Evolutionary conservation across 805 yeast species (phyloP), one percentile per base, ranked within the genome.

Genomic region (Wickerhamomyces bovis): DNA sequence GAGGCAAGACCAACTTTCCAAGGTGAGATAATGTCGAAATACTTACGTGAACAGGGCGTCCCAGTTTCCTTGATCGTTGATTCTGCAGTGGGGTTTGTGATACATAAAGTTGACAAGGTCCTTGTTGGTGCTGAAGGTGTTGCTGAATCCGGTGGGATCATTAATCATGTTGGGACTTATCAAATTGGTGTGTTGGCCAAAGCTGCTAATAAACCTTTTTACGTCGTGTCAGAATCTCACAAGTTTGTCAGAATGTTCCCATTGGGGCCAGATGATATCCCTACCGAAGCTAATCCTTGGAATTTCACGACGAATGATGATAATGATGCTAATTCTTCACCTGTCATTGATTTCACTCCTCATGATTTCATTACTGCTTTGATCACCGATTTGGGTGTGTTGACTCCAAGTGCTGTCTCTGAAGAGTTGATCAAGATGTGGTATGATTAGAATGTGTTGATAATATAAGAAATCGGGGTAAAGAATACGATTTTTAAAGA

Each of bases 91-190:
- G 98, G 98, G 0, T 89, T 82, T 55, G 88, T 89, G 35, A 82
- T 94, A 49, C 90, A 89, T 64, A 85, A 86, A 64, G 89, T 90
- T 13, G 95, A 92, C 68, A 92, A 94, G 66, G 86, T 94, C 5
- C 77, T 94, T 53, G 94, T 94, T 54, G 99, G 99, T 46, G 99
- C 99, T 1, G 99, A 94, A 67, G 99, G 99, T 55, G 99, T 94
- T 4, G 96, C 96, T 3, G 99, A 94, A 70, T 85, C 95, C 63
- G 99, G 99, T 47, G 99, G 99, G 30, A 89, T 95, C 42, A 92
- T 94, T 55, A 94, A 94, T 66, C 90, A 86, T 55, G 83, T 94
- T 51, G 99, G 99, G 6, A 83, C 96, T 2, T 94, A 88, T 66
- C 97, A 94, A 60, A 84, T 92, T 42, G 97, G 97, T 36, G 92